Base-by-base conservation (phyloP, 2,329 filamentous ascomycete genomes). In the Karstenula rhodostoma region DNA sequence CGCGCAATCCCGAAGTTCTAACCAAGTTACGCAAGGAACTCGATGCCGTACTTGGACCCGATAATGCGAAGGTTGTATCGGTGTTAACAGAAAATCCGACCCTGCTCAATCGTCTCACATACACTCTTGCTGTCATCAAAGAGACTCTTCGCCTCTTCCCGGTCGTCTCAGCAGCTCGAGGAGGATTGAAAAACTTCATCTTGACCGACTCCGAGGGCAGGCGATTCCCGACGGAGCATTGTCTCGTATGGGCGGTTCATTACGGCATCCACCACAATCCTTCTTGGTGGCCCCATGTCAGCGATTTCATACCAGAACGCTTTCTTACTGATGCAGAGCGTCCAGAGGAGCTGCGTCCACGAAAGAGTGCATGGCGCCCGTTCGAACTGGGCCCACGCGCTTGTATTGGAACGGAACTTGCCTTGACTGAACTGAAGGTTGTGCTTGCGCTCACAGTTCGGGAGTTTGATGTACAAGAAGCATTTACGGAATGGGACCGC, bases 331-430 rank as follows among this genome's bases (percentile, higher is more conserved):
- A 58, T 9, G 27, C 58, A 4, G 56, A 53, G 3, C 50, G 61
- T n/a, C 44, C 37, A 0, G 55, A 56, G 1, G 40, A 46, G 19
- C 47, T 70, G 17, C 43, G 64, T 19, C 67, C 66, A 3, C 37
- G 40, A 19, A 56, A 57, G 17, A 57, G 58, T 4, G 61, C 65
- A 8, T 79, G 64, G 63, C 65, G 75, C 27, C 68, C 78, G 0
- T 82, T 82, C 62, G 76, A 79, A 46, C 59, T 69, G 3, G 80
- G 80, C 1, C 70, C 72, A 1, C 63, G 79, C 2, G 69, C 70
- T 4, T 82, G 80, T 56, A 69, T 78, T 25, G 79, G 79, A 0
- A 73, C 78, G 62, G 73, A 74, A 15, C 65, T 81, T 35, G 78
- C 76, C 0, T 67, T 74, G 60, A 67, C 73, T 12, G 77, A 62